phyloP scores from a whole-genome alignment of 2,329 filamentous ascomycete species.

The Hirsutella rhossiliensis region DNA sequence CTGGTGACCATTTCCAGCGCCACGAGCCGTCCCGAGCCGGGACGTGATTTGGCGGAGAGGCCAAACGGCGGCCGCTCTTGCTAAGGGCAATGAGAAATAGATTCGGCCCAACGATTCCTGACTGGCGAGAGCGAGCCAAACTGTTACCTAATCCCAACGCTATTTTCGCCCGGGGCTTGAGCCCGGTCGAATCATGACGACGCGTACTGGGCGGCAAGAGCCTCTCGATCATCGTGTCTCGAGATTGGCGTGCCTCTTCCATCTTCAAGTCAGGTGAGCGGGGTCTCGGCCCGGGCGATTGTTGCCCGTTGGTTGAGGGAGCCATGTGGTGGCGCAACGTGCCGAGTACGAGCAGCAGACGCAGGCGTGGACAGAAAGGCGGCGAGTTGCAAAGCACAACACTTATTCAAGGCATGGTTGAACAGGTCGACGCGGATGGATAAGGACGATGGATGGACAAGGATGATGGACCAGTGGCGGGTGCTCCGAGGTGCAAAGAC shows the following conservation, averaged over 20 bases:
- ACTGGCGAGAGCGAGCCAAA: constrained; percentile 21
- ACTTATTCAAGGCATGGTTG: no score
- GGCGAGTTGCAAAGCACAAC: no score
- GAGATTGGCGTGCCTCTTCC: not conserved
- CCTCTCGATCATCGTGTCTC: not conserved
- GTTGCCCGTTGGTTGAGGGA: no score
- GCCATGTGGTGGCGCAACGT: no score
- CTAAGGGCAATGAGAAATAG: constrained; percentile 11
- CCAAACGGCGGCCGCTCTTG: constrained; percentile 1
- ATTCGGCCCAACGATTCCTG: constrained; percentile 10
- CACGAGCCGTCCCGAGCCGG: not conserved
- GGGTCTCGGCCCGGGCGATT: no score
- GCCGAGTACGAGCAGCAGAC: no score
- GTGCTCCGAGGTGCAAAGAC: no score
- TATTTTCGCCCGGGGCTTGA: not conserved
- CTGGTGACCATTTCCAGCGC: constrained; percentile 1
- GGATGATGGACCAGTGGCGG: no score
- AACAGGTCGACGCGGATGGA: no score
- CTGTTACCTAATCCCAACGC: constrained; percentile 24
- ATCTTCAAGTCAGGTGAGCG: no score
- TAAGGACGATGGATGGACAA: no score
- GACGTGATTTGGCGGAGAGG: constrained; percentile 1
- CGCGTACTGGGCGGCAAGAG: not conserved
- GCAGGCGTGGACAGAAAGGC: no score
- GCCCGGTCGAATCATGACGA: not conserved